A percentile compares a stretch with the other conserved stretches of the same genome.
These are phyloP conservation scores for Fusarium tjaetaba DNA, from an alignment of 2,329 filamentous ascomycete species.

Conservation along the genomic window DNA sequence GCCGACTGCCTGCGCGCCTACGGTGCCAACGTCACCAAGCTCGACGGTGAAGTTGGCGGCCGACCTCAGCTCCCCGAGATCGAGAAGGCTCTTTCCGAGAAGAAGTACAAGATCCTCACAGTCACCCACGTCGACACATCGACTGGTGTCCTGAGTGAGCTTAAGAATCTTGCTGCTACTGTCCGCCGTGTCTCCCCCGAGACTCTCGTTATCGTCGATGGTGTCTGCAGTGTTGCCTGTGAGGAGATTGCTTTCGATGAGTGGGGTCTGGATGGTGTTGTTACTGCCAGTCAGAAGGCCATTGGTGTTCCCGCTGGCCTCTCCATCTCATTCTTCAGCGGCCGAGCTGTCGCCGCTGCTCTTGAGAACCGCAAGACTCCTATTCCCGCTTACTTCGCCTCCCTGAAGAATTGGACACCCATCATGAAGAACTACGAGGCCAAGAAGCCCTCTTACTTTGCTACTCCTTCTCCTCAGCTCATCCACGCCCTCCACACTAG, in stretches of 20 bases:
- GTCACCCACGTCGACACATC: conserved; percentile 98
- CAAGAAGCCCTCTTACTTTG: conserved; percentile 97
- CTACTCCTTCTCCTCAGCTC: conserved; percentile 93
- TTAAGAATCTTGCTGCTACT: conserved; percentile 83
- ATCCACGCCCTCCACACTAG: conserved; percentile 92
- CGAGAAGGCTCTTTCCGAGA: conserved; percentile 87
- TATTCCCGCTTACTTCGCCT: conserved; percentile 91
- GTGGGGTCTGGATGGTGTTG: conserved; percentile 90
- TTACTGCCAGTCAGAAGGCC: conserved; percentile 96
- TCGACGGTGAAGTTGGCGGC: conserved; percentile 89
- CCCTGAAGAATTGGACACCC: conserved; percentile 96
- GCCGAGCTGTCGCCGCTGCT: conserved; percentile 77
- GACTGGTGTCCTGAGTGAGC: conserved; percentile 92
- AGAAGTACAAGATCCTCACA: conserved; percentile 93
- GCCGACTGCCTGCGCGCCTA: conserved; percentile 92
- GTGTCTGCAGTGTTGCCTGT: conserved; percentile 94
- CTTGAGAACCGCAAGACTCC: conserved; percentile 84
- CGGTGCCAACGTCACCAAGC: conserved; percentile 87
- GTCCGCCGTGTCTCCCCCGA: conserved; percentile 89
- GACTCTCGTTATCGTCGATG: conserved; percentile 91
- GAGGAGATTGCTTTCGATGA: conserved; percentile 97
- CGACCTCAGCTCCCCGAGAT: conserved; percentile 88
- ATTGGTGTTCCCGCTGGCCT: conserved; percentile 95
- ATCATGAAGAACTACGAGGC: conserved; percentile 99
- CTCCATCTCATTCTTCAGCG: conserved; percentile 93